phyloP scores from a whole-genome alignment of 768 basidiomycete genomes.

The Pleurotus citrinopileatus region DNA sequence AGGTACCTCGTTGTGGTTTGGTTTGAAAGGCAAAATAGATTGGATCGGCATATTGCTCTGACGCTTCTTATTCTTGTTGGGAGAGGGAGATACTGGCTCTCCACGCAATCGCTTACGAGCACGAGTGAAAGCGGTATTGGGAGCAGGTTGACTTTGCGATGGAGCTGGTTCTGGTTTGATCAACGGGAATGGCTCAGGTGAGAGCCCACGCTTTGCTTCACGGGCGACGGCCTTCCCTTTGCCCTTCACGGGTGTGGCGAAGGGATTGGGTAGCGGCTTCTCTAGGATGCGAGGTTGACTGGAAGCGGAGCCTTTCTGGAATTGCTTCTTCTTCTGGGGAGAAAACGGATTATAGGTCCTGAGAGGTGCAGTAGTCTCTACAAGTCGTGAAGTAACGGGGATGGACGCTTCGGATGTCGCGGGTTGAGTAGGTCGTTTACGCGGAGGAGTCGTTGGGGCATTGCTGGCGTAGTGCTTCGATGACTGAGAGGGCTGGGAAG shows the following conservation, averaged over 20 bases:
- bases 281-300: slow-evolving; percentile 19
- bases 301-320: slow-evolving; percentile 18
- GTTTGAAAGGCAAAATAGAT: slow-evolving; percentile 1
- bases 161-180: slow-evolving; percentile 20
- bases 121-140: slow-evolving; percentile 50
- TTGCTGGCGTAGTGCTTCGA: slow-evolving; percentile 19
- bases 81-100: slow-evolving; percentile 81
- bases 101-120: slow-evolving; percentile 82
- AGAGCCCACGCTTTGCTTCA: slow-evolving; percentile 23
- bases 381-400: slow-evolving; percentile 39
- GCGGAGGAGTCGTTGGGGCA: slow-evolving; percentile 37
- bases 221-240: slow-evolving; percentile 21
- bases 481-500: slow-evolving; percentile 17
- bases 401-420: slow-evolving; percentile 27
- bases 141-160: slow-evolving; percentile 22
- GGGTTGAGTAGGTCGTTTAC: slow-evolving; percentile 25
- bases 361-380: slow-evolving; percentile 50
- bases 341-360: slow-evolving; percentile 76
- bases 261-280: slow-evolving; percentile 34
- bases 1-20: slow-evolving; percentile 19
- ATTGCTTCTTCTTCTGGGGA: slow-evolving; percentile 60
- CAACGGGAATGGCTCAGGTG: slow-evolving; percentile 37
- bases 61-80: slow-evolving; percentile 71
- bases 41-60: slow-evolving; percentile 43
- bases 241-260: slow-evolving; percentile 39